phyloP scores from a whole-genome alignment of 2,329 filamentous ascomycete genomes.

The Daldinia eschscholtzii region DNA sequence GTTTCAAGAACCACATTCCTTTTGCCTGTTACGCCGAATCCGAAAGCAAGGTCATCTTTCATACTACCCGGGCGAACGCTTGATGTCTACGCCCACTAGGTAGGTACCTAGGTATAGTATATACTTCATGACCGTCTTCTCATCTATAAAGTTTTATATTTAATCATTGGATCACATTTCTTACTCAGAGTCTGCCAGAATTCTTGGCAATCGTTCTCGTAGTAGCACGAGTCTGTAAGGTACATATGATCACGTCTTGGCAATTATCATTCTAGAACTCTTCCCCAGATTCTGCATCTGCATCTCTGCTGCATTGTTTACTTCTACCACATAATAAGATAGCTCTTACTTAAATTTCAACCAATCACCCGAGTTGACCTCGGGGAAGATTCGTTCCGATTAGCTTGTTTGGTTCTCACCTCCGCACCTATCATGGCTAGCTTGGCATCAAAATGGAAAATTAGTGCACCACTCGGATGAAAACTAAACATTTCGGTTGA shows the following conservation, averaged over 20 bases:
- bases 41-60: background rate
- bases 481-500: conserved; percentile 20
- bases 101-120: background rate
- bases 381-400: conserved; percentile 13
- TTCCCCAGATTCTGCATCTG: conserved; percentile 34
- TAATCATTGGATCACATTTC: background rate
- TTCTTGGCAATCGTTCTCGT: conserved; percentile 13
- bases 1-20: background rate
- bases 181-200: conserved; percentile 1
- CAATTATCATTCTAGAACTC: conserved; percentile 33
- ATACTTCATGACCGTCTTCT: background rate
- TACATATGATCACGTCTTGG: conserved; percentile 31
- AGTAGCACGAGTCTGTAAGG: background rate
- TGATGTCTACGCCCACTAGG: background rate
- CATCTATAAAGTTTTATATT: background rate
- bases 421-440: conserved; percentile 34
- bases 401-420: conserved; percentile 20
- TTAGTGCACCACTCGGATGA: conserved; percentile 17
- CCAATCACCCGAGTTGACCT: conserved; percentile 24
- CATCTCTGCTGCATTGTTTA: conserved; percentile 10
- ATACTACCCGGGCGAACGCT: background rate
- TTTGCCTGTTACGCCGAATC: background rate
- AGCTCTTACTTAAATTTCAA: background rate
- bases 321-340: conserved; percentile 1
- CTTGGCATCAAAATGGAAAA: conserved; percentile 17